Percentiles rank a stretch among this genome's conserved stretches.
phyloP scores from a whole-genome alignment of 2,329 filamentous ascomycete species.

The Epichloe elymi region DNA sequence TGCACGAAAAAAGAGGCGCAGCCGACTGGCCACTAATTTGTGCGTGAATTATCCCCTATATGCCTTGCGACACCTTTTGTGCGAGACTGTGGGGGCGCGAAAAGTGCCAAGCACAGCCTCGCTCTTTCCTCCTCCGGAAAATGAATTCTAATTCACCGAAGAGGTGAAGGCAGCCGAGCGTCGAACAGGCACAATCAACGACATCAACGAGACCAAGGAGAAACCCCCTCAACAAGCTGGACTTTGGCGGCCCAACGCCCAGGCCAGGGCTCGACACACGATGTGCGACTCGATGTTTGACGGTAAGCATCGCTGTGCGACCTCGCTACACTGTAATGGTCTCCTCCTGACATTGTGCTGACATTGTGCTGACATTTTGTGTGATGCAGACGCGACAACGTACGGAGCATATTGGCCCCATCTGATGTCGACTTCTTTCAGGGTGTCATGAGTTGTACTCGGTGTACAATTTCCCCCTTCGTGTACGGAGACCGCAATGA shows the following conservation, averaged over 20 bases:
- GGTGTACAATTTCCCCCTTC: not conserved
- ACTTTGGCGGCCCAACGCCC: not conserved
- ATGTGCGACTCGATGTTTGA: not conserved
- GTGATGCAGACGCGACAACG: not conserved
- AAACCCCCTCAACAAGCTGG: not conserved
- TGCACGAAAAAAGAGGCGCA: too few species aligned
- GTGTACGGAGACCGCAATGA: not conserved
- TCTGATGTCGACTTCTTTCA: not conserved
- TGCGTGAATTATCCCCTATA: too few species aligned
- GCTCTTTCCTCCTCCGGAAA: not conserved
- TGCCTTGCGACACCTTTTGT: too few species aligned
- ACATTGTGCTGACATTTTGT: not conserved
- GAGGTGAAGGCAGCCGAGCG: not conserved
- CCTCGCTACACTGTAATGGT: not conserved
- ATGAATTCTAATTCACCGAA: not conserved
- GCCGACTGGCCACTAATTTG: too few species aligned
- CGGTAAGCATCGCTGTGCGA: not conserved
- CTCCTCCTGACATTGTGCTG: not conserved
- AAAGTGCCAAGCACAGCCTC: not conserved
- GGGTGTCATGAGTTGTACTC: not conserved
- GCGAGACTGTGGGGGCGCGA: not conserved
- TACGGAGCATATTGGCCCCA: not conserved
- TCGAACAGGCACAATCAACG: not conserved
- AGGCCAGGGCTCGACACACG: not conserved
- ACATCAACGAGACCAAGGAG: not conserved